Evolutionary conservation across 129 eudicot genomes (phyloP).

Genomic region (Saussurea involucrata): DNA sequence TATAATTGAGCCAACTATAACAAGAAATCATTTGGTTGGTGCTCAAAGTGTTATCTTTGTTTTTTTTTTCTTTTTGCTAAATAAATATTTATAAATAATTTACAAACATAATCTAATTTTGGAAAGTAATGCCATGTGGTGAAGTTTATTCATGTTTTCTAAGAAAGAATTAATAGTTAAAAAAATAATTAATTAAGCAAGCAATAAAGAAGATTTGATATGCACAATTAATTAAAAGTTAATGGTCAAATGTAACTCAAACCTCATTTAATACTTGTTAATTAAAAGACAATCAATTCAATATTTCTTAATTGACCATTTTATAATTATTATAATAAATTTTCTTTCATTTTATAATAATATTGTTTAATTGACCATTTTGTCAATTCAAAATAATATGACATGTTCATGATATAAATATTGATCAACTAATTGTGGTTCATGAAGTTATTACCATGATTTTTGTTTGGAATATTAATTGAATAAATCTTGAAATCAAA

Average conservation of each 20-base stretch:
- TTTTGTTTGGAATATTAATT: too few species aligned
- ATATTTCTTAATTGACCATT: constrained; percentile 13
- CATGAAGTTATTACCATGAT: background rate
- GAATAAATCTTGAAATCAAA: background rate
- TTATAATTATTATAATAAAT: too few species aligned
- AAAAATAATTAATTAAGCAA: background rate
- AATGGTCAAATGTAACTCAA: constrained; percentile 33
- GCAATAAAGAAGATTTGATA: constrained; percentile 28
- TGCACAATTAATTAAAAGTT: constrained; percentile 16
- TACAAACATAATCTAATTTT: background rate
- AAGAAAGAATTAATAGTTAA: background rate
- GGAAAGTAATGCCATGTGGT: background rate
- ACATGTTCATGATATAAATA: background rate
- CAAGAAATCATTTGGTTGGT: too few species aligned
- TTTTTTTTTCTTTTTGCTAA: too few species aligned
- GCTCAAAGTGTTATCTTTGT: too few species aligned
- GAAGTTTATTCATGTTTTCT: constrained; percentile 10
- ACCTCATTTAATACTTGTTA: constrained; percentile 23
- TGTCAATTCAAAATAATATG: background rate
- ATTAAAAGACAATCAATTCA: constrained; percentile 20
- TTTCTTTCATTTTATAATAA: too few species aligned
- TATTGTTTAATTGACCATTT: constrained; percentile 15
- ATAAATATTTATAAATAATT: too few species aligned
- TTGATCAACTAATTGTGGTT: background rate
- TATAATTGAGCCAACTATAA: too few species aligned